Base-by-base conservation (phyloP, 176 grass and related monocot species). In the sorghum (Sorghum bicolor) region DNA sequence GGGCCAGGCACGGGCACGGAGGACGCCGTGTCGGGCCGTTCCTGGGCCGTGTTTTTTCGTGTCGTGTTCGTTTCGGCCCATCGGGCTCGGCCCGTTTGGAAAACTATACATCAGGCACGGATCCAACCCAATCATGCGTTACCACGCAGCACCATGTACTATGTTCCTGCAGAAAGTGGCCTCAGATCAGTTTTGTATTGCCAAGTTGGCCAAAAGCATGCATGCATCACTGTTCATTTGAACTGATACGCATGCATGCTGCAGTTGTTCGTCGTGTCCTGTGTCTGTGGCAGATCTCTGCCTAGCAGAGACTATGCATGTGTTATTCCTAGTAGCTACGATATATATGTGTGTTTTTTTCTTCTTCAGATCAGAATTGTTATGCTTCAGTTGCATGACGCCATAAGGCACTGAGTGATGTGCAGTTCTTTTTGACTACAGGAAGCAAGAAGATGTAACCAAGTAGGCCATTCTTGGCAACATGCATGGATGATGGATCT, bases 351-450 rank as follows among this genome's bases (percentile, higher is more conserved):
- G n/a, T n/a, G 20, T 58, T 24, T 69, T 69, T 39, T 69, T 10
- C 1, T 11, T 11, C 13, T 47, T 10, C 11, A 79, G 5, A 7
- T 6, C 17, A 80, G 6, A 22, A 36, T 61, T 32, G 4, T 28
- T 75, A 31, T 57, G 16, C 16, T 74, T 52, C 2, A 72, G 90
- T 87, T 83, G 72, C 41, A 85, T 84, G 76, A 82, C 78, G 70
- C 4, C 53, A 33, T 34, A 67, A 22, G 39, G 37, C 77, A 72
- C 63, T 81, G 62, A 75, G 44, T 73, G 47, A 65, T 71, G 20
- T 29, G 34, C 65, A 20, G 39, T 50, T 55, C 41, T 60, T 76
- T 80, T 85, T 82, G 28, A 86, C 75, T 85, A 58, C 17, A 45
- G 14, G 58, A 2, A 45, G 14, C 38, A 2, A 19, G 44, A 72